phyloP scores from a whole-genome alignment of 495 filamentous ascomycete species.

The Neurospora hispaniola region DNA sequence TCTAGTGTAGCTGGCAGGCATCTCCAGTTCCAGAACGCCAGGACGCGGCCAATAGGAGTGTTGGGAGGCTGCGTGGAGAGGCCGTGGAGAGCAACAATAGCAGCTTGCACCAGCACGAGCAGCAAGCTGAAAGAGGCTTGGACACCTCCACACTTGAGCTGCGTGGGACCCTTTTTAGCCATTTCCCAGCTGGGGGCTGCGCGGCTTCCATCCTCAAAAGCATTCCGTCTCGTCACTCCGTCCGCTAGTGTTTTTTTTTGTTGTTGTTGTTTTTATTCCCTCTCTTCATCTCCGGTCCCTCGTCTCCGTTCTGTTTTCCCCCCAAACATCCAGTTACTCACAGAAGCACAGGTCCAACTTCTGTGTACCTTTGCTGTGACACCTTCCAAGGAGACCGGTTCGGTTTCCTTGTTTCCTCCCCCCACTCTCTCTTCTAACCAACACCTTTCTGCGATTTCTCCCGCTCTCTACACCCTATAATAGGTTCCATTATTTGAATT shows the following conservation, averaged over 20 bases:
- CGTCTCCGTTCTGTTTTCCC: background rate
- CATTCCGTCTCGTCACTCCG: background rate
- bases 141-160: background rate
- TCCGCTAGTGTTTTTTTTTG: background rate
- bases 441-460: background rate
- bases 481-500: background rate
- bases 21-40: background rate
- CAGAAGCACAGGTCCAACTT: constrained; percentile 5
- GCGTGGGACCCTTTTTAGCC: background rate
- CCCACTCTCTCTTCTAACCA: constrained; percentile 1
- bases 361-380: constrained; percentile 4
- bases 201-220: constrained; percentile 2
- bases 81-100: background rate
- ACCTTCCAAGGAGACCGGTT: background rate
- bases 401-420: background rate
- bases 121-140: background rate
- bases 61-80: background rate
- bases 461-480: background rate
- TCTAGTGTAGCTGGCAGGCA: background rate
- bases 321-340: background rate
- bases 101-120: background rate
- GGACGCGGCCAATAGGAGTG: background rate
- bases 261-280: background rate
- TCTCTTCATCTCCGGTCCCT: background rate
- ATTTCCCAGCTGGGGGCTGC: background rate